phyloP scores from a whole-genome alignment of 768 basidiomycete genomes.

The Mycena indigotica region DNA sequence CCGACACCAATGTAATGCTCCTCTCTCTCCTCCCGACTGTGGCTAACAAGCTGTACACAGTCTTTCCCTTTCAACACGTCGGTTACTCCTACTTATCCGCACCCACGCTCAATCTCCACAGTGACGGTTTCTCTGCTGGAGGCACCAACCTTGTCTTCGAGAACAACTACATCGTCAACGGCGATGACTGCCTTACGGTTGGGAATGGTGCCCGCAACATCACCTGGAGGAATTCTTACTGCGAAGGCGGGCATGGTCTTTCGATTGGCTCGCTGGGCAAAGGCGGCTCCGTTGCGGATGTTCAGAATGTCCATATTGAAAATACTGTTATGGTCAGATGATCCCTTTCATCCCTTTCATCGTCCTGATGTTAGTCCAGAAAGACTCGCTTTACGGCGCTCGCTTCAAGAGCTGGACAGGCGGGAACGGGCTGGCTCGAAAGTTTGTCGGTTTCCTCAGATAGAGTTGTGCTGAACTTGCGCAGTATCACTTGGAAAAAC shows the following conservation, averaged over 20 bases:
- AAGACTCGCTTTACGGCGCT: conserved; percentile 56
- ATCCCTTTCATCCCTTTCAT: neutral
- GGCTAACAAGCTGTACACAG: conserved; percentile 27
- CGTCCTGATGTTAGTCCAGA: conserved; percentile 31
- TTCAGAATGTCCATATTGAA: conserved; percentile 58
- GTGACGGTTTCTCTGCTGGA: conserved; percentile 55
- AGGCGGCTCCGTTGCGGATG: conserved; percentile 50
- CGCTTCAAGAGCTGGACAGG: conserved; percentile 72
- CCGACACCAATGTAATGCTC: conserved; percentile 40
- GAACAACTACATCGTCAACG: conserved; percentile 58
- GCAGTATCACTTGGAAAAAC: conserved; percentile 60
- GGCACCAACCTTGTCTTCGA: conserved; percentile 62
- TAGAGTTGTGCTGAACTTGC: neutral
- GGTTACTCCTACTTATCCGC: conserved; percentile 19
- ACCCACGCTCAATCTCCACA: neutral
- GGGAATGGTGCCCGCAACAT: conserved; percentile 59
- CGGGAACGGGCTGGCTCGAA: conserved; percentile 57
- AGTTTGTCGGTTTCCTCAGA: conserved; percentile 34
- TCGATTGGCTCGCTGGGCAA: conserved; percentile 57
- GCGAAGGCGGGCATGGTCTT: conserved; percentile 61
- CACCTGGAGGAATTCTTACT: conserved; percentile 55
- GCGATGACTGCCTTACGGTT: conserved; percentile 65
- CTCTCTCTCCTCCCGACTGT: neutral
- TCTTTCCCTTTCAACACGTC: conserved; percentile 66
- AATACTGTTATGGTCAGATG: conserved; percentile 44